A percentile compares a stretch with the other conserved stretches of the same genome.
Evolutionary conservation across 805 yeast genomes (phyloP).

Genomic region (Cyberlindnera samutprakarnensis): DNA sequence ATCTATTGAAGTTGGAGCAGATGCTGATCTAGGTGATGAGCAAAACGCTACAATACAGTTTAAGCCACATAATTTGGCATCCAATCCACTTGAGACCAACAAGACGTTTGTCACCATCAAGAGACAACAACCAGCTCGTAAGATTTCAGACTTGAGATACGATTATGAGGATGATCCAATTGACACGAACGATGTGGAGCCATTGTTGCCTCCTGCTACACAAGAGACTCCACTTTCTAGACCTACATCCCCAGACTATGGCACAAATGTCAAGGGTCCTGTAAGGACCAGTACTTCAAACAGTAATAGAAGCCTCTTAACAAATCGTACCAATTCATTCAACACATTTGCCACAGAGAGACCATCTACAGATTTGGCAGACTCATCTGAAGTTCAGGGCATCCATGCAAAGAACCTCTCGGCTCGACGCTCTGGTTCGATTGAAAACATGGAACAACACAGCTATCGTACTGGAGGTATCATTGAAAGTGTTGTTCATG

Average conservation of each 20-base stretch:
- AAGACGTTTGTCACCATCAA: constrained; percentile 65
- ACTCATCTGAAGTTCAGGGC: background rate
- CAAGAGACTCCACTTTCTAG: constrained; percentile 6
- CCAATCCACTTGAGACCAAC: constrained; percentile 59
- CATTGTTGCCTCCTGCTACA: constrained; percentile 1
- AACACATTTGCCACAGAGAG: background rate
- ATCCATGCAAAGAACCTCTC: background rate
- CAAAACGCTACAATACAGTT: constrained; percentile 9
- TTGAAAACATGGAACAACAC: constrained; percentile 13
- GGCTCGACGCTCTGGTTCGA: constrained; percentile 1
- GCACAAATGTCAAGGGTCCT: constrained; percentile 5
- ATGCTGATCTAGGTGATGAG: constrained; percentile 2
- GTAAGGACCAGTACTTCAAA: background rate
- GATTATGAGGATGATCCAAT: constrained; percentile 14
- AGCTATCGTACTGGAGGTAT: constrained; percentile 36
- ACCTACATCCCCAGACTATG: constrained; percentile 18
- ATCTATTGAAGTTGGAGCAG: constrained; percentile 28
- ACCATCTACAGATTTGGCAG: background rate
- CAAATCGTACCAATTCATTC: background rate
- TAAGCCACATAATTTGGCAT: constrained; percentile 48
- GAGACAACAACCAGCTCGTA: constrained; percentile 30
- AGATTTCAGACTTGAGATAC: constrained; percentile 8
- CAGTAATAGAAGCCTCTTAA: background rate
- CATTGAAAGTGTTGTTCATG: constrained; percentile 74
- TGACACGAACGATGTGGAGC: constrained; percentile 1